Evolutionary conservation across 768 basidiomycete species (phyloP).

Genomic region (Lentinula sp.): DNA sequence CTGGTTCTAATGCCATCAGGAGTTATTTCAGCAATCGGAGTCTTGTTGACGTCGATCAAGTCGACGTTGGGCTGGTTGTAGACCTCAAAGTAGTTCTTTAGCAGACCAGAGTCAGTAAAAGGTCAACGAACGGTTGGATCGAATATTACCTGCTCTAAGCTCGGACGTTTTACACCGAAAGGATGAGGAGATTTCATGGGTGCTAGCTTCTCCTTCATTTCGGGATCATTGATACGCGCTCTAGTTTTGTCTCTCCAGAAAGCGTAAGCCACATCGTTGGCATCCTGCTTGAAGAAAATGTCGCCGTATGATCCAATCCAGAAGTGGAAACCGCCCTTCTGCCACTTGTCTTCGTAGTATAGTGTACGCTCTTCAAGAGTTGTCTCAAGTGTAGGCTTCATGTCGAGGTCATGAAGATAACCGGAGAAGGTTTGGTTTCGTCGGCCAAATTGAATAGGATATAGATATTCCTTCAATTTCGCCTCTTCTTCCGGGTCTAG

Average conservation of each 20-base stretch:
- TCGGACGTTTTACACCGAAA: conserved; percentile 7
- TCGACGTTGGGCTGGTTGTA: conserved; percentile 11
- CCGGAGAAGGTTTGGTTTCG: conserved; percentile 3
- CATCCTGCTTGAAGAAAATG: neutral
- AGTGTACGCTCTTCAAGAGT: conserved; percentile 11
- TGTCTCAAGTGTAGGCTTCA: neutral
- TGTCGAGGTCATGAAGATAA: neutral
- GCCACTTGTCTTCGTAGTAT: conserved; percentile 10
- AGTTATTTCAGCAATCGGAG: conserved; percentile 10
- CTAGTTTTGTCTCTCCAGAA: conserved; percentile 6
- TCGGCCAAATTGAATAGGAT: neutral
- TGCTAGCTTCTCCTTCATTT: conserved; percentile 1
- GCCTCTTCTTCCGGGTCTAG: neutral
- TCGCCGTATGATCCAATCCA: conserved; percentile 7
- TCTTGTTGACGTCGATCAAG: conserved; percentile 12
- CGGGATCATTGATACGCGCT: neutral
- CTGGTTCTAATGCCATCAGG: conserved; percentile 9
- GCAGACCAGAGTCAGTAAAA: neutral
- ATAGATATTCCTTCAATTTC: conserved; percentile 4
- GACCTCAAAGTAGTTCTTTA: conserved; percentile 4
- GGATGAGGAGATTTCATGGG: conserved; percentile 4
- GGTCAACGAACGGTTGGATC: neutral
- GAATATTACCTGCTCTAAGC: neutral
- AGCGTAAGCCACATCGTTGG: conserved; percentile 5
- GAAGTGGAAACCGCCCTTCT: conserved; percentile 9